Conservation (phyloP, 176 grass and related monocot species). For the Aegilops speltoides region DNA sequence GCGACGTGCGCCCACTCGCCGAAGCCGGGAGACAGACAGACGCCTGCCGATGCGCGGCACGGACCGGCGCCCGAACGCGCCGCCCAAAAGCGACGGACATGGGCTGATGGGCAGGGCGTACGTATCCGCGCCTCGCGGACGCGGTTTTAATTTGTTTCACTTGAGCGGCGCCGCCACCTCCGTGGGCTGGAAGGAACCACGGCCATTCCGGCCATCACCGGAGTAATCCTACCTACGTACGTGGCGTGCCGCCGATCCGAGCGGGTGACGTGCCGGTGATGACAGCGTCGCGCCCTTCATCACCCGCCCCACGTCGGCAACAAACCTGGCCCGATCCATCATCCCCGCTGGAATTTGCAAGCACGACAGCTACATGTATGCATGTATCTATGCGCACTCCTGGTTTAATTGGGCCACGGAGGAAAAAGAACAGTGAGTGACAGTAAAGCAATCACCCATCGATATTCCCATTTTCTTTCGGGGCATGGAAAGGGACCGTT, state of each 20-base stretch:
- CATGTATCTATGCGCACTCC: too few species aligned
- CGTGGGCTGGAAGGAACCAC: too few species aligned
- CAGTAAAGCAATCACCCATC: not conserved
- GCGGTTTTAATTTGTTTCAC: too few species aligned
- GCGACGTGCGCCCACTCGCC: not conserved
- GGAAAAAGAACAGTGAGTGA: too few species aligned
- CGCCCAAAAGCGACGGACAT: not conserved
- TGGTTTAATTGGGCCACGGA: too few species aligned
- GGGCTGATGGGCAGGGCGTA: not conserved
- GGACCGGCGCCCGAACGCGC: not conserved
- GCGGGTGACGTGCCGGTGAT: not conserved
- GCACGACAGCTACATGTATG: slow-evolving; percentile 6
- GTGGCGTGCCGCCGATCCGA: not conserved
- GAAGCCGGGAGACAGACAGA: not conserved
- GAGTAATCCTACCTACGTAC: not conserved
- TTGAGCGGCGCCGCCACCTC: too few species aligned
- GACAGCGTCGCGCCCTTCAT: slow-evolving; percentile 2
- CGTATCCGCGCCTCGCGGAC: not conserved
- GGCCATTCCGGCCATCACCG: too few species aligned
- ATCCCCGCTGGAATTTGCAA: not conserved
- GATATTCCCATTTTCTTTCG: not conserved
- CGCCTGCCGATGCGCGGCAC: too few species aligned
- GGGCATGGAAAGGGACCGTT: not conserved
- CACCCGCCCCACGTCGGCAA: slow-evolving; percentile 1
- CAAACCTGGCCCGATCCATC: not conserved